Percentiles rank a stretch among this genome's conserved stretches.
Conservation (phyloP, 768 basidiomycete genomes). For the Suillus spraguei region DNA sequence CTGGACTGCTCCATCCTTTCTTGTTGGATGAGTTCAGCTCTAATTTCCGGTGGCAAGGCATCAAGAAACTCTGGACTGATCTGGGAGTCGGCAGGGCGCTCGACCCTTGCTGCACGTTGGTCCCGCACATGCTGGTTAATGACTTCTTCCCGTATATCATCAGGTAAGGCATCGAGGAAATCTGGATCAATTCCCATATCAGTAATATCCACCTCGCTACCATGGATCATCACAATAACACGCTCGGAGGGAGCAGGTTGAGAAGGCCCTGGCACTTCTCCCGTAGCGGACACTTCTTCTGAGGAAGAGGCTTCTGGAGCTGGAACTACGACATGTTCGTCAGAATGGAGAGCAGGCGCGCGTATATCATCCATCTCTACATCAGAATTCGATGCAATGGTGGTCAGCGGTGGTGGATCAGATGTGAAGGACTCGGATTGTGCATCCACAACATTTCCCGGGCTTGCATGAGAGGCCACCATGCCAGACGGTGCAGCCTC, state of each 20-base stretch:
- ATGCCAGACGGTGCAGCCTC: conserved; percentile 27
- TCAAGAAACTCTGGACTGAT: conserved; percentile 96
- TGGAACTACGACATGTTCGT: conserved; percentile 24
- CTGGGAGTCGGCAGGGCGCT: conserved; percentile 78
- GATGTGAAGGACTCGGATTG: conserved; percentile 9
- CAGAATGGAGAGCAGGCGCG: conserved; percentile 23
- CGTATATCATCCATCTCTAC: conserved; percentile 52
- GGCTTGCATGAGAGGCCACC: background rate
- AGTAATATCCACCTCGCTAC: conserved; percentile 93
- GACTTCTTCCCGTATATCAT: conserved; percentile 98
- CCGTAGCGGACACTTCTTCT: conserved; percentile 14
- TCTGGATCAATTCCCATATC: conserved; percentile 98
- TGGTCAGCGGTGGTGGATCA: conserved; percentile 16
- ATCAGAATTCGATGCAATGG: conserved; percentile 42
- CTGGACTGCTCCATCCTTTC: conserved; percentile 83
- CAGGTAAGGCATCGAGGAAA: conserved; percentile 95
- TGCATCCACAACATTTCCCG: conserved; percentile 11
- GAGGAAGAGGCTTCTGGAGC: conserved; percentile 25
- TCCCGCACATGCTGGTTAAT: conserved; percentile 97
- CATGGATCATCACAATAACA: conserved; percentile 89
- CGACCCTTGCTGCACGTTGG: conserved; percentile 75
- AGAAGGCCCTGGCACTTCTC: conserved; percentile 32
- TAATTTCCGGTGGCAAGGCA: conserved; percentile 93
- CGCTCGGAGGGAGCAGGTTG: conserved; percentile 49
- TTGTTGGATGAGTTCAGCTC: conserved; percentile 96